Conservation (phyloP, 805 yeast genomes). For the Clavispora phyllophila region DNA sequence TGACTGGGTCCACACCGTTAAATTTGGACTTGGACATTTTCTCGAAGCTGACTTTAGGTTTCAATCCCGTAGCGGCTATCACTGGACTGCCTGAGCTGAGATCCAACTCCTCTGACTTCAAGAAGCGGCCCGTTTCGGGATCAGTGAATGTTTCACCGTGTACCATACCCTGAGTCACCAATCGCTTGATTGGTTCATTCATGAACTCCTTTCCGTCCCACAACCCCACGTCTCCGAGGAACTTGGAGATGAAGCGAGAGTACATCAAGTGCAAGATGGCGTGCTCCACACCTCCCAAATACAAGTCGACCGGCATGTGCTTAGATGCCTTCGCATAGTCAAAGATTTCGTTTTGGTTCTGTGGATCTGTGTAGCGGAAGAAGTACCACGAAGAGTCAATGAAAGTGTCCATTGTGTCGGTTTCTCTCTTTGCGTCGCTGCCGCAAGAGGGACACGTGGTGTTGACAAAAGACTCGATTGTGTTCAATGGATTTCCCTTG, state of each 20-base stretch:
- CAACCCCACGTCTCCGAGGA: slow-evolving; percentile 57
- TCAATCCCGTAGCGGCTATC: slow-evolving; percentile 44
- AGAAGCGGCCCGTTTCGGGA: slow-evolving; percentile 66
- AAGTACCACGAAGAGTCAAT: slow-evolving; percentile 98
- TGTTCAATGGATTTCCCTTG: slow-evolving; percentile 61
- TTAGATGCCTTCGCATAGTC: slow-evolving; percentile 42
- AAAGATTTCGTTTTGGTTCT: slow-evolving; percentile 56
- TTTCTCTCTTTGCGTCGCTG: slow-evolving; percentile 70
- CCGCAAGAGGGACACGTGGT: slow-evolving; percentile 81
- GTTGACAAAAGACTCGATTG: slow-evolving; percentile 62
- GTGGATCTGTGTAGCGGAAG: slow-evolving; percentile 75
- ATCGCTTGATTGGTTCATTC: slow-evolving; percentile 77
- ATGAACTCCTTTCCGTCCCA: slow-evolving; percentile 57
- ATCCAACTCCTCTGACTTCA: slow-evolving; percentile 74
- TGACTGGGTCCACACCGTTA: slow-evolving; percentile 88
- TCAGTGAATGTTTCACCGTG: slow-evolving; percentile 82
- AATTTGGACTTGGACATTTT: slow-evolving; percentile 96
- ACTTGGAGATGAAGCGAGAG: slow-evolving; percentile 80
- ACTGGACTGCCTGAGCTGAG: slow-evolving; percentile 36
- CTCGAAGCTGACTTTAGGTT: slow-evolving; percentile 61
- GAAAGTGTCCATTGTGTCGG: slow-evolving; percentile 98
- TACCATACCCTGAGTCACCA: slow-evolving; percentile 97
- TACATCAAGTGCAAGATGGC: slow-evolving; percentile 89
- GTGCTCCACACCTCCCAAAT: slow-evolving; percentile 95
- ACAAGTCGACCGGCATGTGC: slow-evolving; percentile 79